Evolutionary conservation across 371 early-diverging fungal genomes (phyloP).

Genomic region (Enterocytospora artemiae): DNA sequence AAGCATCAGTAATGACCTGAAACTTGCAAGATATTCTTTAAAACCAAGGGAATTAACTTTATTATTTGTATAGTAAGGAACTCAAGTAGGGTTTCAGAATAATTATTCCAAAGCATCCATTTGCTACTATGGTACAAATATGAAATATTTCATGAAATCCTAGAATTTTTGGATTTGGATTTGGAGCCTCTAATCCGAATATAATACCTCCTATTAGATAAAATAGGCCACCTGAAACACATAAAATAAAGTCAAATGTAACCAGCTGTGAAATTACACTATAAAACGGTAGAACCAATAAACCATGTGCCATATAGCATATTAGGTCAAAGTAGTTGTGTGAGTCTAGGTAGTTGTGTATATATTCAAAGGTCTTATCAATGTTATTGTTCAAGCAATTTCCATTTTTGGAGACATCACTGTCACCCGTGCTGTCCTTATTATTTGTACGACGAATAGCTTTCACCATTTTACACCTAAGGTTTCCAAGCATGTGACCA

Average conservation of each 20-base stretch:
- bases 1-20: background rate
- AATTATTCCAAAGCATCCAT: slow-evolving; percentile 54
- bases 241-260: slow-evolving; percentile 22
- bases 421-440: too few relatives aligned
- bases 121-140: slow-evolving; percentile 54
- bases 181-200: slow-evolving; percentile 52
- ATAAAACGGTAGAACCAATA: slow-evolving; percentile 49
- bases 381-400: slow-evolving; percentile 51
- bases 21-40: background rate
- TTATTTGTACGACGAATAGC: too few relatives aligned
- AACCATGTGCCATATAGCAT: slow-evolving; percentile 56
- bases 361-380: slow-evolving; percentile 51
- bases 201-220: slow-evolving; percentile 57
- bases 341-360: slow-evolving; percentile 36
- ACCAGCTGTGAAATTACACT: slow-evolving; percentile 22
- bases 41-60: too few relatives aligned
- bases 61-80: too few relatives aligned
- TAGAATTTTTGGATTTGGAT: slow-evolving; percentile 54
- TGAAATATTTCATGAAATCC: slow-evolving; percentile 59
- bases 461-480: too few relatives aligned
- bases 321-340: slow-evolving; percentile 49
- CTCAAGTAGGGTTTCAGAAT: slow-evolving; percentile 43
- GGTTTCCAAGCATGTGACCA: too few relatives aligned
- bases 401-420: too few relatives aligned
- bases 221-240: slow-evolving; percentile 50